Evolutionary conservation across 148 eudicot genomes (phyloP), one percentile per base, ranked within the genome.

Genomic region (Silene conica): DNA sequence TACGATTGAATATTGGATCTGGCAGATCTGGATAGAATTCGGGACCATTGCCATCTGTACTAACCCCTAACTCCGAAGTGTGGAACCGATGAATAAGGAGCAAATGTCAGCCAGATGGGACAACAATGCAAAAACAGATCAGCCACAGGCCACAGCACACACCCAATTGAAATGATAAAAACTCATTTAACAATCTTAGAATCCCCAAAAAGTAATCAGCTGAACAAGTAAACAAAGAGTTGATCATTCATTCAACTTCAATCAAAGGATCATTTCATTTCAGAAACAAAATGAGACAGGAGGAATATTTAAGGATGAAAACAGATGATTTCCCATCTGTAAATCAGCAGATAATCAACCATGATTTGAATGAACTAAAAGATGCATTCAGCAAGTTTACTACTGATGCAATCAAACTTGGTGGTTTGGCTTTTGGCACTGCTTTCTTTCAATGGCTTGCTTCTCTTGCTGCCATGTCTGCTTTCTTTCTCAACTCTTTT

Each of bases 401-500:
- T 46, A 83, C 83, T 76, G 85, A 89, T 74, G 83, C 85, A 21
- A 52, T 87, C 69, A 80, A 63, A 78, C 89, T 87, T 50, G 86
- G 84, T 4, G 80, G 87, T 19, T 70, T 87, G 61, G 81, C 88
- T 8, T 72, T 89, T 58, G 89, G 88, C 26, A 84, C 91, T 63
- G 22, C 85, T 18, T 74, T 86, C 62, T 82, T 89, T 69, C 87
- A 88, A 74, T 89, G 91, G 91, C 41, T 89, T 61, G 88, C 94
- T 77, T 79, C 87, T 59, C 0, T 66, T 78, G 84, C 94, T 60
- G 94, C 94, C 57, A 55, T 70, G 78, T 23, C 7, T 50, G 67
- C 72, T 25, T 50, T 18, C 18, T 45, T 9, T 20, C 18, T n/a
- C 20, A 26, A 26, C 28, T n/a, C 26, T 20, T 11, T 31, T 2